Evolutionary conservation across 306 rosid species (phyloP).

Genomic region (Neltuma alba): DNA sequence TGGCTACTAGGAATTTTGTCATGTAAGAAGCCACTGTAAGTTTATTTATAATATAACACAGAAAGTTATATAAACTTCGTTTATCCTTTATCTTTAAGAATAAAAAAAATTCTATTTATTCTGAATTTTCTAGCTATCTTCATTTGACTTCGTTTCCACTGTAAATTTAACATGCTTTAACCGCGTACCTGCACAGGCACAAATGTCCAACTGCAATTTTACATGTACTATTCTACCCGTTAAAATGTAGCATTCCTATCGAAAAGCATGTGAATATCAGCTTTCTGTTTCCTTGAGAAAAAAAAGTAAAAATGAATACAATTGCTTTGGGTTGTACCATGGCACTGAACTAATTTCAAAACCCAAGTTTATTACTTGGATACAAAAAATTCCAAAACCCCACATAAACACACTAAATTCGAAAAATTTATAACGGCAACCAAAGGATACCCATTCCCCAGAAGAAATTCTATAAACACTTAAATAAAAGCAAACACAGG

Average conservation of each 20-base stretch:
- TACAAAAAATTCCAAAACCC: not conserved
- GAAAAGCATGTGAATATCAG: not conserved
- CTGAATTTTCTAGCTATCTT: not conserved
- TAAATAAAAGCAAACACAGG: slow-evolving; percentile 9
- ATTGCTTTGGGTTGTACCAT: not conserved
- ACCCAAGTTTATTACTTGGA: not conserved
- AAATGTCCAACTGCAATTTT: not conserved
- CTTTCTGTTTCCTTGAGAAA: not conserved
- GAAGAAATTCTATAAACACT: not conserved
- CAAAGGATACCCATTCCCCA: not conserved
- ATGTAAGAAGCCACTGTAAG: not conserved
- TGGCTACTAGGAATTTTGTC: not conserved
- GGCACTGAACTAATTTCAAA: not conserved
- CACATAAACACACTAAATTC: not conserved
- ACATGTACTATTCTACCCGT: not conserved
- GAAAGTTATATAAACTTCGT: slow-evolving; percentile 3
- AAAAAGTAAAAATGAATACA: not conserved
- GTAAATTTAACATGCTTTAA: not conserved
- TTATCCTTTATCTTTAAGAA: not conserved
- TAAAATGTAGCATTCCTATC: not conserved
- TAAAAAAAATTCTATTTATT: not conserved
- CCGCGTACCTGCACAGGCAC: not conserved
- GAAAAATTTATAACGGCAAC: not conserved
- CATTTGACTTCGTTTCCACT: slow-evolving; percentile 11
- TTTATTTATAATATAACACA: not conserved